Evolutionary conservation across 129 eudicot species (phyloP).

Genomic region (Mikania micrantha): DNA sequence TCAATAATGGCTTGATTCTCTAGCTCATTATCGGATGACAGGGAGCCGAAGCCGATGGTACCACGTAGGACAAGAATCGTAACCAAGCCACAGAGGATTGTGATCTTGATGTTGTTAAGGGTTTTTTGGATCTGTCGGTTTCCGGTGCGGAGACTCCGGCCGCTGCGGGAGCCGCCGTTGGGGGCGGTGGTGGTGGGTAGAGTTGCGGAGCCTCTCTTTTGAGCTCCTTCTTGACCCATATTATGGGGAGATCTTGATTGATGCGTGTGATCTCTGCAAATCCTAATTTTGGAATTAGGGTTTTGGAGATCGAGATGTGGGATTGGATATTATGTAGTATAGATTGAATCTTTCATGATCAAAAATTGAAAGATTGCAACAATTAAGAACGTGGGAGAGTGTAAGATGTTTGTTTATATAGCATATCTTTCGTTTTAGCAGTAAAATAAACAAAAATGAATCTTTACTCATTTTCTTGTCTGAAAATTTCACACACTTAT

Average conservation of each 20-base stretch:
- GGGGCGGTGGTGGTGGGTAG: constrained; percentile 43
- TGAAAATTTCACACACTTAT: no score
- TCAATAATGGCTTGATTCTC: constrained; percentile 49
- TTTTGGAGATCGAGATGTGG: not conserved
- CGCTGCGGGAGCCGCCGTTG: constrained; percentile 33
- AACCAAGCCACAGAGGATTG: constrained; percentile 72
- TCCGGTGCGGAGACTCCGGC: constrained; percentile 32
- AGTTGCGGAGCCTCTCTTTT: constrained; percentile 37
- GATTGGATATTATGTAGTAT: not conserved
- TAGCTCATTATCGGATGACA: constrained; percentile 47
- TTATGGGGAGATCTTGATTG: not conserved
- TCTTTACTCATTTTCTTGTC: no score
- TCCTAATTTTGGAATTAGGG: not conserved
- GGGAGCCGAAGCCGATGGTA: constrained; percentile 62
- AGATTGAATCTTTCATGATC: not conserved
- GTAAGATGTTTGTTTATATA: no score
- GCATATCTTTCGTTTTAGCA: no score
- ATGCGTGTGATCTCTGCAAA: not conserved
- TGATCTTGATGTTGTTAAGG: constrained; percentile 77
- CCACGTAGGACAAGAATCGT: constrained; percentile 88
- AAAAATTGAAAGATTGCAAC: not conserved
- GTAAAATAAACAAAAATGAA: no score
- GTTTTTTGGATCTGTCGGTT: constrained; percentile 72
- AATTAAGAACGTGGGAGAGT: constrained; percentile 26
- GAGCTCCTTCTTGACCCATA: constrained; percentile 56